Conservation (phyloP, 2,329 filamentous ascomycete species). For the Trichoderma arundinaceum region DNA sequence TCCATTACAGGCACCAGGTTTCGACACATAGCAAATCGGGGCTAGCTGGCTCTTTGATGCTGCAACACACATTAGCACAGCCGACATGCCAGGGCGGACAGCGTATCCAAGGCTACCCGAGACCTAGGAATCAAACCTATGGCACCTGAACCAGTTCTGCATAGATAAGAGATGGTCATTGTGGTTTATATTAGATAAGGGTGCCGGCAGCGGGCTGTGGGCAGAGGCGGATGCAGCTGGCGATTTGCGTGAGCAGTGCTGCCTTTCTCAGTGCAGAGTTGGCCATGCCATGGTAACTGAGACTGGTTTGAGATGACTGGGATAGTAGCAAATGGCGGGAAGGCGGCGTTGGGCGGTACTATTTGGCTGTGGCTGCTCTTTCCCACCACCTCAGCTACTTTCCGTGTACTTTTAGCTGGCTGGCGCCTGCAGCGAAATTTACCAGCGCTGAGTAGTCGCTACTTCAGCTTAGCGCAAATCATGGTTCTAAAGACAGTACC, state of each 20-base stretch:
- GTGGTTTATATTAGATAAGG: no score
- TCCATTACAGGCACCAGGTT: neutral
- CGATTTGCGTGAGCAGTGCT: neutral
- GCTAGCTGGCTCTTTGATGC: slow-evolving; percentile 2
- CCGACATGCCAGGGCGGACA: neutral
- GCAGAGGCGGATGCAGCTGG: neutral
- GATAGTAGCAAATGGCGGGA: neutral
- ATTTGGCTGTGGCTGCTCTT: slow-evolving; percentile 4
- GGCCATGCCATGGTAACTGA: neutral
- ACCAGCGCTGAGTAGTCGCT: neutral
- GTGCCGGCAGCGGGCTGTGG: neutral
- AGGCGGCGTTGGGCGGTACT: slow-evolving; percentile 13
- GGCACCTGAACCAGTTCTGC: neutral
- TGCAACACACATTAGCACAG: neutral
- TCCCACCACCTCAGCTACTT: neutral
- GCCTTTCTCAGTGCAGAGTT: no score
- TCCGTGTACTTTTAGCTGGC: neutral
- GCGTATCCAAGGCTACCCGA: neutral
- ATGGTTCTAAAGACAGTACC: neutral
- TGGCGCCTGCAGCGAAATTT: neutral
- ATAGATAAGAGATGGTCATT: neutral
- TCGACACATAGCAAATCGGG: slow-evolving; percentile 14
- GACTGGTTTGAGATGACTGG: neutral
- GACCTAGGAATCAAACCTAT: neutral
- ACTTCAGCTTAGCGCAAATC: neutral